A percentile compares a stretch with the other conserved stretches of the same genome.
Evolutionary conservation across 1,284 basidiomycete species (phyloP).

Genomic region (Amylostereum chailletii): DNA sequence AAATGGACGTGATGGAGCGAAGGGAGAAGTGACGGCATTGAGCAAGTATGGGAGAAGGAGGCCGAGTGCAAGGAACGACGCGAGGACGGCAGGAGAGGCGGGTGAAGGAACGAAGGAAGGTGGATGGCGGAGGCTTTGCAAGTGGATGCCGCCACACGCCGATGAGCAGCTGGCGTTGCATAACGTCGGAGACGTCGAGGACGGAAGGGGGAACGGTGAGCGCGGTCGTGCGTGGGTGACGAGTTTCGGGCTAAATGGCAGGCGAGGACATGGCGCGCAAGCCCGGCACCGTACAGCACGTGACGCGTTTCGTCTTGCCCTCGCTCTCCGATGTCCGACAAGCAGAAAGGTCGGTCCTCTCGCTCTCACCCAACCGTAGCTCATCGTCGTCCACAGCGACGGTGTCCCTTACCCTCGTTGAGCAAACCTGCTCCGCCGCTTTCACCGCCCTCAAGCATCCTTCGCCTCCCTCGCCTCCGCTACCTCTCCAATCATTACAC

Average conservation of each 20-base stretch:
- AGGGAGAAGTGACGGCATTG: conserved; percentile 9
- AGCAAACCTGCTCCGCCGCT: conserved; percentile 37
- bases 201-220: neutral
- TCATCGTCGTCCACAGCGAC: conserved; percentile 14
- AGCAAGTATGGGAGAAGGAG: conserved; percentile 2
- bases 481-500: conserved; percentile 30
- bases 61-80: neutral
- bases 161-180: neutral
- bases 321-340: conserved; percentile 23
- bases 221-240: neutral
- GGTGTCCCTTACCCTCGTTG: conserved; percentile 16
- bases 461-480: conserved; percentile 15
- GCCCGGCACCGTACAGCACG: neutral
- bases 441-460: conserved; percentile 21
- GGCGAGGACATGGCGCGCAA: neutral
- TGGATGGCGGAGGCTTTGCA: neutral
- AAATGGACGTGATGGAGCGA: neutral
- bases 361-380: conserved; percentile 6
- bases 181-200: neutral
- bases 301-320: neutral
- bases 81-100: neutral
- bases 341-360: conserved; percentile 24
- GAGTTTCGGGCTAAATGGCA: neutral
- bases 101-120: too few relatives aligned
- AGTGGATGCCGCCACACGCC: neutral